Conservation (phyloP, 2,329 filamentous ascomycete species). For the Fusarium haematococcum region DNA sequence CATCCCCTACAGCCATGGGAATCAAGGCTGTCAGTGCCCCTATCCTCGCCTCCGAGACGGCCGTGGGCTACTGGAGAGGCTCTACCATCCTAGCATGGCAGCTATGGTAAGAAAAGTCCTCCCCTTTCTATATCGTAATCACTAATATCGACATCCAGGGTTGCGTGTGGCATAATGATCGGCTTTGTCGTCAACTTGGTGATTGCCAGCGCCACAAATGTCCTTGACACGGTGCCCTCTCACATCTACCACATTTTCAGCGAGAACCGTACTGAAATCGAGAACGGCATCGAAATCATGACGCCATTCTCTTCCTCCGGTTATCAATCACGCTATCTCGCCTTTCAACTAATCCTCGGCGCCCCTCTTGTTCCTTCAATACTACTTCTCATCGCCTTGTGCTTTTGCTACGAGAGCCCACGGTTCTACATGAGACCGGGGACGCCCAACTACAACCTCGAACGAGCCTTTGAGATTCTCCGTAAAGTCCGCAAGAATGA, state of each 20-base stretch:
- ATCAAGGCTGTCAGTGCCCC: conserved; percentile 62
- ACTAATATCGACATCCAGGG: conserved; percentile 19
- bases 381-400: conserved; percentile 48
- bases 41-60: conserved; percentile 60
- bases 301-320: not conserved
- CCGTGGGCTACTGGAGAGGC: conserved; percentile 60
- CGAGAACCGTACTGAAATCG: not conserved
- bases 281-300: not conserved
- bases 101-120: conserved; percentile 51
- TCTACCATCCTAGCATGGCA: conserved; percentile 62
- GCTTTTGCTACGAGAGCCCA: conserved; percentile 55
- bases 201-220: conserved; percentile 17
- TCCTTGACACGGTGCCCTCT: conserved; percentile 1
- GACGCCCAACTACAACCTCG: conserved; percentile 49
- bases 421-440: conserved; percentile 53
- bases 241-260: not conserved
- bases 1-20: conserved; percentile 54
- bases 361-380: conserved; percentile 51
- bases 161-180: conserved; percentile 42
- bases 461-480: conserved; percentile 50
- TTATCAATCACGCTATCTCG: conserved; percentile 2
- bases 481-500: conserved; percentile 48
- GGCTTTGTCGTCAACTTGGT: conserved; percentile 39
- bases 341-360: conserved; percentile 49
- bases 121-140: conserved; percentile 12